phyloP scores from a whole-genome alignment of 192 early-diverging fungal genomes.

The Coemansia sp. region DNA sequence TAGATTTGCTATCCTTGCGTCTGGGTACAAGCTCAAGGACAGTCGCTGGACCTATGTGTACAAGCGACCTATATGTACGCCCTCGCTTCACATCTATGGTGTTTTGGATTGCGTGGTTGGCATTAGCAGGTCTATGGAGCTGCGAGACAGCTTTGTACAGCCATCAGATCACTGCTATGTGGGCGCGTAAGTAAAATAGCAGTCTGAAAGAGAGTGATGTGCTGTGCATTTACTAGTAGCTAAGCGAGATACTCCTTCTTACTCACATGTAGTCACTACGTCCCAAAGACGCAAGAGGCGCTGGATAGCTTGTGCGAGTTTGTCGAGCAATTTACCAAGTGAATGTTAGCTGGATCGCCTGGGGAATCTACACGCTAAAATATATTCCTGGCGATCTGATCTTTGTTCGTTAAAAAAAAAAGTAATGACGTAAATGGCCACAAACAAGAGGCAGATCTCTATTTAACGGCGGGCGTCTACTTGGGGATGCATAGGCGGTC shows the following conservation, averaged over 20 bases:
- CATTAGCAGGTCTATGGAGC: conserved; percentile 33
- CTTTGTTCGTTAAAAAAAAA: not conserved
- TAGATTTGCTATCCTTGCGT: conserved; percentile 37
- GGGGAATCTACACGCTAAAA: not conserved
- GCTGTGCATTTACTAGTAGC: not conserved
- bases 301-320: conserved; percentile 24
- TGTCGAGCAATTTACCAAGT: conserved; percentile 19
- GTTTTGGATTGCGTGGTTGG: conserved; percentile 44
- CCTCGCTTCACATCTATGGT: conserved; percentile 45
- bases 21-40: conserved; percentile 47
- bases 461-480: not conserved
- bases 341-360: not conserved
- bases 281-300: conserved; percentile 34
- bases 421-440: not conserved
- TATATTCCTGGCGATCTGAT: not conserved
- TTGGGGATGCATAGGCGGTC: not conserved
- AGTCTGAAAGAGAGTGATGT: not conserved
- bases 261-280: conserved; percentile 30
- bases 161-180: conserved; percentile 24
- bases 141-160: conserved; percentile 17
- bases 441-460: not conserved
- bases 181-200: conserved; percentile 33
- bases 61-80: conserved; percentile 23
- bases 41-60: conserved; percentile 32
- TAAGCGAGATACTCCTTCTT: not conserved